Evolutionary conservation across 768 basidiomycete species (phyloP), one percentile per base, ranked within the genome.

Genomic region (Inosperma sp.): DNA sequence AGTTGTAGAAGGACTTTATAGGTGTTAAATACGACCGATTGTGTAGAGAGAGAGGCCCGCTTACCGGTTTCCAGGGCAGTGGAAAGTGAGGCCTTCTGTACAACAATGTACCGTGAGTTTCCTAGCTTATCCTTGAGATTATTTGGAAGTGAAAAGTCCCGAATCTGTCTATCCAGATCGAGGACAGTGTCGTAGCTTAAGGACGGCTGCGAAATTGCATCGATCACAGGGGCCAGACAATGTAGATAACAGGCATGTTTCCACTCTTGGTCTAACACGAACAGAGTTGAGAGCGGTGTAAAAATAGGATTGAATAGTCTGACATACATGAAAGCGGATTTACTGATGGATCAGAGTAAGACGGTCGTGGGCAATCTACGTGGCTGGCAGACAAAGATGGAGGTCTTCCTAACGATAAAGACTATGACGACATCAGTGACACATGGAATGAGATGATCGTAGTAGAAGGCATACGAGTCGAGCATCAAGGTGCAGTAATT

Each of bases 361-460:
- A 70, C 5, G 77, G 77, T 17, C 71, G 68, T 16, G 64, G 68
- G 57, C 79, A 84, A 59, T 86, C 85, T 56, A 81, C 78, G 59
- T 84, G 77, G 33, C 69, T 74, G 56, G 81, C 70, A 46, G 76
- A 79, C 44, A 86, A 67, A 6, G 84, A 84, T 2, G 85, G 84
- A 1, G 85, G 85, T 25, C 83, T 73, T 44, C 85, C 82, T 31
- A 85, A 72, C 45, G 83, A 83, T 22, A 86, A 70, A 26, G 82
- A 81, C 76, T 77, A 53, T 39, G 7, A 41, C 5, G 26, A 44
- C 16, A 37, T 54, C 34, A 46, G 51, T 25, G 9, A 26, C 5
- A 42, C 1, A 36, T 35, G 27, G 13, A 9, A 22, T 13, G 5
- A 48, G 9, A 22, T 14, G 6, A n/a, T 9, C 34, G 21, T n/a